Conservation (phyloP, 495 filamentous ascomycete species). For the Sordaria brevicollis region DNA sequence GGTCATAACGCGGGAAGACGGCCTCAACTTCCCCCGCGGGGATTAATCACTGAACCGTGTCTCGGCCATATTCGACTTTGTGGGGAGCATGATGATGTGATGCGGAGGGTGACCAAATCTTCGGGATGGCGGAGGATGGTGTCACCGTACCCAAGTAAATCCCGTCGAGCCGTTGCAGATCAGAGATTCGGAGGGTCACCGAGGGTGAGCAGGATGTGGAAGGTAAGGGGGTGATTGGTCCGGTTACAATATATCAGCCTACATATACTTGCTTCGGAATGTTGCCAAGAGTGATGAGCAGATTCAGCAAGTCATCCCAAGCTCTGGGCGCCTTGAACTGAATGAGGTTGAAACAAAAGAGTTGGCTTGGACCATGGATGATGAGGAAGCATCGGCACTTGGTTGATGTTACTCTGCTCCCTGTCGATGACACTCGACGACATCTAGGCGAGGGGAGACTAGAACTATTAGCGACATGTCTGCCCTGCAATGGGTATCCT, state of each 20-base stretch:
- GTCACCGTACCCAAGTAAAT: background rate
- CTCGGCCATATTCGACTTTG: slow-evolving; percentile 1
- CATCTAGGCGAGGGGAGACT: background rate
- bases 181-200: background rate
- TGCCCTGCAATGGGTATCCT: background rate
- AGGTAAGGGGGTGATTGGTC: background rate
- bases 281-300: background rate
- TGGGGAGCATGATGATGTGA: background rate
- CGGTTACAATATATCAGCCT: background rate
- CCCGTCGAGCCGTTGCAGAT: background rate
- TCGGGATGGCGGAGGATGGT: background rate
- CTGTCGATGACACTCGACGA: background rate
- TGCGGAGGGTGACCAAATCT: background rate
- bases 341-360: background rate
- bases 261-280: background rate
- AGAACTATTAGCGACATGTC: background rate
- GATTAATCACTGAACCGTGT: slow-evolving; percentile 5
- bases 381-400: background rate
- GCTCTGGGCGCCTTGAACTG: background rate
- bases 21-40: slow-evolving; percentile 8
- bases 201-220: background rate
- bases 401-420: background rate
- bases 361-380: background rate
- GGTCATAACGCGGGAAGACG: slow-evolving; percentile 9
- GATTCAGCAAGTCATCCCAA: background rate